Percentiles rank a stretch among this genome's conserved stretches.
These are phyloP conservation scores for Phialocephala sp. DNA, from an alignment of 2,329 filamentous ascomycete genomes.

Conservation along the genomic window DNA sequence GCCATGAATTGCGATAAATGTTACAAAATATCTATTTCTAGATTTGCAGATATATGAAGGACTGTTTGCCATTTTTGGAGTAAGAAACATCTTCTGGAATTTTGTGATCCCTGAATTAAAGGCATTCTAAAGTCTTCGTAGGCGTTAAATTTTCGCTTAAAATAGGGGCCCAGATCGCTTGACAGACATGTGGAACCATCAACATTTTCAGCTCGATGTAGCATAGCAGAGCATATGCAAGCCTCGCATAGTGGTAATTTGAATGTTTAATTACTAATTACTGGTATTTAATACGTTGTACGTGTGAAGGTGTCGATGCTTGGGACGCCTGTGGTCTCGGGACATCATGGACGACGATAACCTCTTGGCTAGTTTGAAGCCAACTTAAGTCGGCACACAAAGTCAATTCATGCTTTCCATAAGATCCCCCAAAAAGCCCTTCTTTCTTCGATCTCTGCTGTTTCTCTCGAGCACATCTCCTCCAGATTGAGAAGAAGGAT, in stretches of 20 bases:
- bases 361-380: neutral
- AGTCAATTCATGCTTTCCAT: neutral
- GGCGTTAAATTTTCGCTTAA: neutral
- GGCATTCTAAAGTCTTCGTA: neutral
- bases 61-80: too few relatives aligned
- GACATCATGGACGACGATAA: neutral
- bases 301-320: too few relatives aligned
- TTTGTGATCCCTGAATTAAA: too few relatives aligned
- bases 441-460: neutral
- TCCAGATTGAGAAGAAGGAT: neutral
- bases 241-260: too few relatives aligned
- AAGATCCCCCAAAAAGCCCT: neutral
- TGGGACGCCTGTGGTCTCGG: neutral
- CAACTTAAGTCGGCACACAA: neutral
- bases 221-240: too few relatives aligned
- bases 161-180: neutral
- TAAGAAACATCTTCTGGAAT: too few relatives aligned
- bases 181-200: neutral
- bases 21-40: neutral
- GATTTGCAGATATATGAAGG: too few relatives aligned
- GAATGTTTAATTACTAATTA: too few relatives aligned
- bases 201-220: too few relatives aligned
- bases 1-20: neutral
- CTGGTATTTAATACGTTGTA: too few relatives aligned
- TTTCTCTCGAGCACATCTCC: neutral